Evolutionary conservation across 441 rosid genomes (phyloP), one percentile per base, ranked within the genome.

Genomic region (Syzygium syzygioides): DNA sequence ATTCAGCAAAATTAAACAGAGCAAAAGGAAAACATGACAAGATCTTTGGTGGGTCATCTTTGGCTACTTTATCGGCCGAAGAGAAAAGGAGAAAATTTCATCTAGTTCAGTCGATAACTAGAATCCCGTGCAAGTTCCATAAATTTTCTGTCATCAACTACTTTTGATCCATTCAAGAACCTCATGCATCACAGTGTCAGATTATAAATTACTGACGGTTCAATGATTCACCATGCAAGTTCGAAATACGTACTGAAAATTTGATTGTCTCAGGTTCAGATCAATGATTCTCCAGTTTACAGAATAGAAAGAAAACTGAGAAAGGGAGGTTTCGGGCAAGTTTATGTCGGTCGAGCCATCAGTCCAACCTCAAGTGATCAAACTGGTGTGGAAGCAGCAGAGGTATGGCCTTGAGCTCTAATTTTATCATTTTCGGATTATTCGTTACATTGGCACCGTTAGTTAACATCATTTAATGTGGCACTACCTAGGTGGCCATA

Each of bases 241-340:
- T 41, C 83, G n/a, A 37, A 20, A 37, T 37, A 25, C 86, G 14
- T 55, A 19, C 45, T 55, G 60, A 19, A 52, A 85, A 30, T 83
- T 79, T 88, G 34, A 89, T 87, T 64, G 50, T 50, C 55, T 86
- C 95, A 95, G 97, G 93, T 95, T 86, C 96, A 94, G 84, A 95
- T 95, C 54, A 95, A 95, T 87, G 94, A 94, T 91, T 95, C 97
- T 32, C 97, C 97, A 7, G 79, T 91, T 88, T 95, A 95, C 88
- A 94, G 90, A 88, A 85, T 94, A 89, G 95, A 93, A 79, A 95
- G 92, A 53, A 94, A 93, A 68, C 90, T 94, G 59, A 96, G 97
- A 13, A 95, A 93, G 91, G 97, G 96, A 88, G 97, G 96, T 56
- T 94, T 93, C 64, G 97, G 97, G 76, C 95, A 94, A 93, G 97